Conservation (phyloP, 257 asterid genomes). For the Penstemon barbatus region DNA sequence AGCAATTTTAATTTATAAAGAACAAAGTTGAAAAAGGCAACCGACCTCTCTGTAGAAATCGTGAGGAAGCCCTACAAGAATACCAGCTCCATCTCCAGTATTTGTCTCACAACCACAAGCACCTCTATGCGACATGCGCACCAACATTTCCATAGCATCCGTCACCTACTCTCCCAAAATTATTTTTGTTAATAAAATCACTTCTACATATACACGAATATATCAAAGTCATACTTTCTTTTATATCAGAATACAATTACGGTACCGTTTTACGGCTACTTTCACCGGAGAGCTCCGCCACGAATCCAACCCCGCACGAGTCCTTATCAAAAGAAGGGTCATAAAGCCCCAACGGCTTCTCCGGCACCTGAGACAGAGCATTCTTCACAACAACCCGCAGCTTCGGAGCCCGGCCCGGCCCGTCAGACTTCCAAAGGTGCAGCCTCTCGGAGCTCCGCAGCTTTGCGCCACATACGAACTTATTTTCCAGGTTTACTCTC, state of each 20-base stretch:
- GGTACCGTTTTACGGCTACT: slow-evolving; percentile 92
- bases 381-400: slow-evolving; percentile 55
- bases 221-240: neutral
- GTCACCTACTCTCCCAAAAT: slow-evolving; percentile 58
- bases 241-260: neutral
- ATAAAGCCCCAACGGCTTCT: slow-evolving; percentile 91
- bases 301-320: slow-evolving; percentile 97
- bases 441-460: slow-evolving; percentile 45
- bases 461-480: slow-evolving; percentile 48
- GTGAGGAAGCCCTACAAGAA: slow-evolving; percentile 94
- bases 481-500: slow-evolving; percentile 37
- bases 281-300: slow-evolving; percentile 96
- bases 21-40: neutral
- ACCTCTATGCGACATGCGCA: slow-evolving; percentile 94
- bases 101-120: slow-evolving; percentile 98
- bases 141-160: slow-evolving; percentile 95
- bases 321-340: slow-evolving; percentile 95
- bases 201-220: neutral
- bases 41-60: slow-evolving; percentile 81
- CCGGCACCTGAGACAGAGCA: slow-evolving; percentile 85
- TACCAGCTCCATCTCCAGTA: slow-evolving; percentile 99
- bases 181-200: neutral
- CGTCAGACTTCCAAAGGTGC: slow-evolving; percentile 60
- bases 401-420: slow-evolving; percentile 59
- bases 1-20: neutral